These are phyloP conservation scores for Chaetomiaceae sp. DNA, from an alignment of 2,329 filamentous ascomycete species.

Conservation along the genomic window DNA sequence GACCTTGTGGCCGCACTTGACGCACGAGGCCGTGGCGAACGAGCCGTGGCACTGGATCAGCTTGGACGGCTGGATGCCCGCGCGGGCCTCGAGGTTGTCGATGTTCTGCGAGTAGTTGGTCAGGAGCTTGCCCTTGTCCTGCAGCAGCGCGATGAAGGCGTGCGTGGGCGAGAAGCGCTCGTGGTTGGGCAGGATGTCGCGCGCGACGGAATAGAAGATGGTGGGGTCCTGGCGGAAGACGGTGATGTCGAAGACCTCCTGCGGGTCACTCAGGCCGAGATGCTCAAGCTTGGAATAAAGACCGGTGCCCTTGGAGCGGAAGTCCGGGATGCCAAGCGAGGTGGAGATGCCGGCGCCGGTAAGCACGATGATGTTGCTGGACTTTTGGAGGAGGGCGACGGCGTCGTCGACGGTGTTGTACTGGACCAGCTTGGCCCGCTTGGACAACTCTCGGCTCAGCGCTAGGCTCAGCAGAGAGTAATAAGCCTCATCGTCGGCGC, in stretches of 20 bases:
- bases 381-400: slow-evolving; percentile 64
- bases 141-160: slow-evolving; percentile 83
- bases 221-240: slow-evolving; percentile 80
- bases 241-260: slow-evolving; percentile 90
- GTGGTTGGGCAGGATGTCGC: slow-evolving; percentile 78
- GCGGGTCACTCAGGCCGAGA: slow-evolving; percentile 73
- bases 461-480: slow-evolving; percentile 69
- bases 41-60: slow-evolving; percentile 95
- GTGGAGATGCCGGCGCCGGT: slow-evolving; percentile 97
- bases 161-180: slow-evolving; percentile 86
- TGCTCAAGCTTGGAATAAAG: slow-evolving; percentile 81
- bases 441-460: slow-evolving; percentile 73
- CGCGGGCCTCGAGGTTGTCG: slow-evolving; percentile 86
- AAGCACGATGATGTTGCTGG: slow-evolving; percentile 83
- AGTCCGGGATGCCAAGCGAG: slow-evolving; percentile 93
- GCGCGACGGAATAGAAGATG: slow-evolving; percentile 87
- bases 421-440: slow-evolving; percentile 68
- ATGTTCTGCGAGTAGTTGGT: slow-evolving; percentile 99
- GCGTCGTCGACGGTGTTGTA: slow-evolving; percentile 89
- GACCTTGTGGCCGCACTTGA: slow-evolving; percentile 71
- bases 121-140: slow-evolving; percentile 80
- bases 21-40: slow-evolving; percentile 85
- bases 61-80: slow-evolving; percentile 73
- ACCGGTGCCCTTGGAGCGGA: slow-evolving; percentile 86
- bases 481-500: slow-evolving; percentile 65